These are phyloP conservation scores for Parachaetomium inaequale DNA, from an alignment of 495 filamentous ascomycete genomes.

Conservation along the genomic window DNA sequence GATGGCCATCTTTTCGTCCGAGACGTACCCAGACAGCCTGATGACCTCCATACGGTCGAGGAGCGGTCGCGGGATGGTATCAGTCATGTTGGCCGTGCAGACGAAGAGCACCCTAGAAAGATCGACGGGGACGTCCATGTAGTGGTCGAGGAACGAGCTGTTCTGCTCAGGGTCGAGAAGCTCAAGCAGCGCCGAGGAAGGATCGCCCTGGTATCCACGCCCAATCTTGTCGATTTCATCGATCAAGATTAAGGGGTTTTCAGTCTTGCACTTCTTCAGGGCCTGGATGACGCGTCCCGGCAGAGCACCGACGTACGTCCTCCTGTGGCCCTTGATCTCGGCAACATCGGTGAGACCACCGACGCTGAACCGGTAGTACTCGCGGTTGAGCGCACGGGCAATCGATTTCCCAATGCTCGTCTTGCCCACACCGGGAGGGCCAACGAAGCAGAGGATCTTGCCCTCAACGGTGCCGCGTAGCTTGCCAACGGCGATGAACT, in stretches of 20 bases:
- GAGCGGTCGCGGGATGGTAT: conserved; percentile 93
- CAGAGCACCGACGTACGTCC: conserved; percentile 95
- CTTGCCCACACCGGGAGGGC: conserved; percentile 93
- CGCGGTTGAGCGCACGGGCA: conserved; percentile 84
- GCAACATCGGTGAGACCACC: conserved; percentile 96
- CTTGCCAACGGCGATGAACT: conserved; percentile 98
- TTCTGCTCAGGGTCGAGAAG: conserved; percentile 98
- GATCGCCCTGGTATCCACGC: conserved; percentile 91
- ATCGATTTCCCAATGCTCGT: conserved; percentile 99
- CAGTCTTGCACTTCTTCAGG: conserved; percentile 97
- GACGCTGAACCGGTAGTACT: conserved; percentile 98
- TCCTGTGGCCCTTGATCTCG: conserved; percentile 97
- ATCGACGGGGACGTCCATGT: conserved; percentile 98
- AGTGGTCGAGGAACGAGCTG: conserved; percentile 94
- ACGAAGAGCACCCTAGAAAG: conserved; percentile 98
- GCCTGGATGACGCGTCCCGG: conserved; percentile 97
- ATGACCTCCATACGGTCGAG: conserved; percentile 99
- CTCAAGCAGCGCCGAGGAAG: conserved; percentile 90
- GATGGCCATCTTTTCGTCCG: conserved; percentile 99
- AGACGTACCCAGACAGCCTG: conserved; percentile 91
- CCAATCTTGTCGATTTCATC: conserved; percentile 99
- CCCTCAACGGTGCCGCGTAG: conserved; percentile 96
- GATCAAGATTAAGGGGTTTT: conserved; percentile 94
- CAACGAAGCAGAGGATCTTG: conserved; percentile 97
- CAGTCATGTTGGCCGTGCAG: conserved; percentile 98